Evolutionary conservation across 768 basidiomycete genomes (phyloP), one percentile per base, ranked within the genome.

Genomic region (Holtermanniella nyarrowii): DNA sequence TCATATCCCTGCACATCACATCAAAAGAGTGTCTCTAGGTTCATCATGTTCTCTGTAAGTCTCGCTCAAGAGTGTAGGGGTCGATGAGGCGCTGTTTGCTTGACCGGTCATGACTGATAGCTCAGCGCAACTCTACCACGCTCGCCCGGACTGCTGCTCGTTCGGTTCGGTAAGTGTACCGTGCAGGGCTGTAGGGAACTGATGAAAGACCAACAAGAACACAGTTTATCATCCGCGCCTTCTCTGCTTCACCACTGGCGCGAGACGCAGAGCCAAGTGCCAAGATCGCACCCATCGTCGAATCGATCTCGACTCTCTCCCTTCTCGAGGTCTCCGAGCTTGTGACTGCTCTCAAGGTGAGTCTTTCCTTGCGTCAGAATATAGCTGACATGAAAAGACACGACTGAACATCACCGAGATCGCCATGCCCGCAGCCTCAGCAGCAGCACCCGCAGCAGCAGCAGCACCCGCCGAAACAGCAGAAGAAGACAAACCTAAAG

Each of bases 351-450:
- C 78, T 99, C 64, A 99, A 99, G 80, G 93, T 86, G 60, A 23
- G 71, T 65, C 76, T 54, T 26, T 37, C n/a, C 3, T 26, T 20
- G 11, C 24, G 14, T 48, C 13, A 11, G 42, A 43, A 43, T 10
- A 7, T 18, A 10, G 42, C 16, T n/a, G 20, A 42, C 12, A 50
- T 23, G 18, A 16, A 21, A 52, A 96, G 93, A 77, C 87, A 46
- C 83, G 86, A 54, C 72, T 99, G 54, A 97, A 96, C 70, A 99
- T 99, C 57, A 87, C 91, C 74, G 93, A 97, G 76, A 87, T 97
- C 66, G 88, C 89, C 16, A 80, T 95, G 78, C 88, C 90, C 43
- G 76, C 85, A 26, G 81, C 86, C 12, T 74, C 85, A 0, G 65
- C 71, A 13, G 63, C 69, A 18, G 62, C 72, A 12, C 66, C 65